Evolutionary conservation across 192 early-diverging fungal species (phyloP).

Genomic region (Rhizophagus sp.): DNA sequence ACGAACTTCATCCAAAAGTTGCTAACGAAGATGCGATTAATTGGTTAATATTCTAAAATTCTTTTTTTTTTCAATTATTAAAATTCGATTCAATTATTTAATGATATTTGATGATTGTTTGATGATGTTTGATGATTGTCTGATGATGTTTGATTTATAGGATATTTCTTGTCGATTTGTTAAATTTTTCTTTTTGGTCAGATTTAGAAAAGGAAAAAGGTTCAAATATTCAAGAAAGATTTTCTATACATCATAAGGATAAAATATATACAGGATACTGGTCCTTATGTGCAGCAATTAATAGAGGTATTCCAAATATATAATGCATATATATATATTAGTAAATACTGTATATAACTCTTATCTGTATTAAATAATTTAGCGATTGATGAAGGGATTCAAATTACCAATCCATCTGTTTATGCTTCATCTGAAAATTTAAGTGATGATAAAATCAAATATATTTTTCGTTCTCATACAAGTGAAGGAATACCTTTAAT

Average conservation of each 20-base stretch:
- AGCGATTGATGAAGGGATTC: slow-evolving; percentile 60
- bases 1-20: slow-evolving; percentile 53
- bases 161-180: slow-evolving; percentile 81
- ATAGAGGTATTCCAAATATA: slow-evolving; percentile 50
- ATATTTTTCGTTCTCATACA: slow-evolving; percentile 67
- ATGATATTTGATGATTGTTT: background rate
- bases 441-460: slow-evolving; percentile 42
- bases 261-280: slow-evolving; percentile 75
- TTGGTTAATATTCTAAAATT: slow-evolving; percentile 39
- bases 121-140: background rate
- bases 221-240: slow-evolving; percentile 48
- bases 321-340: too few species aligned
- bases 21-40: slow-evolving; percentile 59
- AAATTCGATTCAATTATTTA: too few species aligned
- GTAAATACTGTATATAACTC: too few species aligned
- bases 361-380: too few species aligned
- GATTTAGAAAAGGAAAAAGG: slow-evolving; percentile 52
- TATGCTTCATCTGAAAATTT: slow-evolving; percentile 43
- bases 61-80: too few species aligned
- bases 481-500: slow-evolving; percentile 63
- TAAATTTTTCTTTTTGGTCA: slow-evolving; percentile 90
- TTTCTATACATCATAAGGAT: slow-evolving; percentile 60
- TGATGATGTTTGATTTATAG: slow-evolving; percentile 28
- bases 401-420: slow-evolving; percentile 61
- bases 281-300: slow-evolving; percentile 77